Evolutionary conservation across 495 filamentous ascomycete species (phyloP).

Genomic region (Podospora comata): DNA sequence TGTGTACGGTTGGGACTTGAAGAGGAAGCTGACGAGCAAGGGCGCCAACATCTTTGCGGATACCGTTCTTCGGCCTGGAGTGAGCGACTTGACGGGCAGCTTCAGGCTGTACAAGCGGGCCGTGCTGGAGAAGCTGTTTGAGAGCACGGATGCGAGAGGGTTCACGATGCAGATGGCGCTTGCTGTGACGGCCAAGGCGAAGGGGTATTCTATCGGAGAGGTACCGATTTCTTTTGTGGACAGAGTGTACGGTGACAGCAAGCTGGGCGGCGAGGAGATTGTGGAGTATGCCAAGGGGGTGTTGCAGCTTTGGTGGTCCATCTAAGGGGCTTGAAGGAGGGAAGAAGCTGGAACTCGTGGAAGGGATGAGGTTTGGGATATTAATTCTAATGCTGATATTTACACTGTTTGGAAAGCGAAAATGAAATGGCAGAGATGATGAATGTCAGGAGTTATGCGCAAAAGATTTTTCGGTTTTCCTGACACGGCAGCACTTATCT

Average conservation of each 20-base stretch:
- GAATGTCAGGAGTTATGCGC: background rate
- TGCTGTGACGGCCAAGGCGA: constrained; percentile 81
- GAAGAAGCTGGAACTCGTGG: constrained; percentile 1
- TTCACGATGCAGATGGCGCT: constrained; percentile 99
- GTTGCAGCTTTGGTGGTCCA: constrained; percentile 67
- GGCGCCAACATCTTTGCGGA: constrained; percentile 95
- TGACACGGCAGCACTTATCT: constrained; percentile 17
- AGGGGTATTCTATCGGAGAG: constrained; percentile 87
- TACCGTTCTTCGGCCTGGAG: constrained; percentile 89
- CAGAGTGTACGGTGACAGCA: constrained; percentile 90
- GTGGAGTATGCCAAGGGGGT: constrained; percentile 98
- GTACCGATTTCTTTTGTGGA: constrained; percentile 96
- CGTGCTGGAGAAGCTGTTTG: constrained; percentile 86
- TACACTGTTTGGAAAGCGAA: background rate
- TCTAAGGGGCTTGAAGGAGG: constrained; percentile 42
- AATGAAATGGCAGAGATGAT: background rate
- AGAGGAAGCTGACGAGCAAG: constrained; percentile 86
- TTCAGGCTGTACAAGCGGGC: constrained; percentile 91
- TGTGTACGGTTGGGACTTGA: constrained; percentile 96
- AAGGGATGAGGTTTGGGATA: background rate
- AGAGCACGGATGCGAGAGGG: constrained; percentile 85
- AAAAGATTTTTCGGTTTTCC: background rate
- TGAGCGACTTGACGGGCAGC: constrained; percentile 91
- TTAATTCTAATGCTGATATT: constrained; percentile 6
- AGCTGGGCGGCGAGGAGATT: constrained; percentile 92